phyloP scores from a whole-genome alignment of 208 protist genomes.

The Crithidia expoeki region DNA sequence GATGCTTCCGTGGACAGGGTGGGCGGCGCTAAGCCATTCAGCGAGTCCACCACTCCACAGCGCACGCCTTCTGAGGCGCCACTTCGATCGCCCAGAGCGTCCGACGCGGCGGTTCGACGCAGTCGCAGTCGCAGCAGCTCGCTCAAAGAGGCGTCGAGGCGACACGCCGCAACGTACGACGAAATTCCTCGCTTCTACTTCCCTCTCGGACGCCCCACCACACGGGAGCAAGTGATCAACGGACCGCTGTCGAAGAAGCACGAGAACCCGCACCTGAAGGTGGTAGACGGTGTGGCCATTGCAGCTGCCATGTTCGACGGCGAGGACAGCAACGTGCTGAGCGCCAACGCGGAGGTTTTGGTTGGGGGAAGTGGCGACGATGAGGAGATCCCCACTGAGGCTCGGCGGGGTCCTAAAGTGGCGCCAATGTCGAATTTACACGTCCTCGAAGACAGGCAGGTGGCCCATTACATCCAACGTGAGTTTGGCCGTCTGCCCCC shows the following conservation, averaged over 20 bases:
- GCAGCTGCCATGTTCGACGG: slow-evolving; percentile 42
- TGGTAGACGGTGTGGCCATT: slow-evolving; percentile 58
- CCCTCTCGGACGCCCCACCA: slow-evolving; percentile 52
- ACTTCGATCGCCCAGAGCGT: slow-evolving; percentile 11
- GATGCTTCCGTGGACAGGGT: slow-evolving; percentile 7
- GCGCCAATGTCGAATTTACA: slow-evolving; percentile 61
- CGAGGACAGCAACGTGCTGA: slow-evolving; percentile 22
- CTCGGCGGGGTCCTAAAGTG: slow-evolving; percentile 23
- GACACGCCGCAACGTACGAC: slow-evolving; percentile 45
- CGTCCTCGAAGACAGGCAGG: slow-evolving; percentile 61
- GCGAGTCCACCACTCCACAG: slow-evolving; percentile 9
- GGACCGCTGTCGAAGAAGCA: slow-evolving; percentile 49
- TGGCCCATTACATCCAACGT: slow-evolving; percentile 61
- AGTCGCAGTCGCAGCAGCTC: slow-evolving; percentile 23
- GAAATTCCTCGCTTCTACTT: slow-evolving; percentile 92
- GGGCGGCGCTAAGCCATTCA: background rate
- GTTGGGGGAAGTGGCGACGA: slow-evolving; percentile 17
- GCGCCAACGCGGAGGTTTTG: slow-evolving; percentile 16
- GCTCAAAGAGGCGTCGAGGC: background rate
- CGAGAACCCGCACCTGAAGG: slow-evolving; percentile 77
- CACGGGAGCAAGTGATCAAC: slow-evolving; percentile 48
- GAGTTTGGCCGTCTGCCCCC: slow-evolving; percentile 72
- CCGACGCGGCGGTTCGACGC: slow-evolving; percentile 2
- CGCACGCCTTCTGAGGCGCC: slow-evolving; percentile 13
- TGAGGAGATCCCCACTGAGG: slow-evolving; percentile 7